phyloP scores from a whole-genome alignment of 768 basidiomycete species.

The Phanerodontia chrysosporium region DNA sequence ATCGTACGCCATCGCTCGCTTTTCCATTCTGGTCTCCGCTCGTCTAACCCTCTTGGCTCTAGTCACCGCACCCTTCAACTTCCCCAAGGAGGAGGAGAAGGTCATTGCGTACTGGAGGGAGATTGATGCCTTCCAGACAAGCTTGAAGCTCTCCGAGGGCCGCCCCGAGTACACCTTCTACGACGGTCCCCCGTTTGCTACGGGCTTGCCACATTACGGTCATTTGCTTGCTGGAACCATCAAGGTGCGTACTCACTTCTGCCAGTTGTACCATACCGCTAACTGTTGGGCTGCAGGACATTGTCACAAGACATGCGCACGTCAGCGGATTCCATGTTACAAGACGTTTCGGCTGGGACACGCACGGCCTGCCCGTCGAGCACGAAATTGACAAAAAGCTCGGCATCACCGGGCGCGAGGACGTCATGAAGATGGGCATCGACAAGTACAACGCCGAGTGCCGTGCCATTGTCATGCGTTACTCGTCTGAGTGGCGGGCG shows the following conservation, averaged over 20 bases:
- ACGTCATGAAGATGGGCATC: conserved; percentile 94
- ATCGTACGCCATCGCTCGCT: conserved; percentile 17
- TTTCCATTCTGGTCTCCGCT: background rate
- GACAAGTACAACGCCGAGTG: conserved; percentile 98
- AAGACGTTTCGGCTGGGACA: conserved; percentile 98
- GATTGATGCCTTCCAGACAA: conserved; percentile 97
- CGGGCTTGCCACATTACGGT: conserved; percentile 94
- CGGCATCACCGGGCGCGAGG: conserved; percentile 86
- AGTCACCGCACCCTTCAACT: conserved; percentile 80
- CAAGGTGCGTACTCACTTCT: conserved; percentile 76
- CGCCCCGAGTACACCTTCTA: conserved; percentile 91
- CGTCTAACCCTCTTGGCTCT: conserved; percentile 12
- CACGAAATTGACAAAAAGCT: conserved; percentile 99
- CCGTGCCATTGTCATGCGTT: conserved; percentile 95
- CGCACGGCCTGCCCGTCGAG: conserved; percentile 96
- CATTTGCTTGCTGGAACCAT: conserved; percentile 91
- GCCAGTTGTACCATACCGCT: too few species aligned
- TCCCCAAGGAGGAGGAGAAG: conserved; percentile 85
- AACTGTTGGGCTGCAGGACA: conserved; percentile 59
- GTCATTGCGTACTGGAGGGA: conserved; percentile 90
- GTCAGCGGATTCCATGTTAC: conserved; percentile 90
- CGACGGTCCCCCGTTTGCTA: conserved; percentile 96
- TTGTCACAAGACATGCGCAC: conserved; percentile 94
- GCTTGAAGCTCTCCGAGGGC: conserved; percentile 87
- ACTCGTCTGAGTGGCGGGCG: conserved; percentile 87